Evolutionary conservation across 1,139 yeast species (phyloP).

Genomic region (Candida labiduridarum): DNA sequence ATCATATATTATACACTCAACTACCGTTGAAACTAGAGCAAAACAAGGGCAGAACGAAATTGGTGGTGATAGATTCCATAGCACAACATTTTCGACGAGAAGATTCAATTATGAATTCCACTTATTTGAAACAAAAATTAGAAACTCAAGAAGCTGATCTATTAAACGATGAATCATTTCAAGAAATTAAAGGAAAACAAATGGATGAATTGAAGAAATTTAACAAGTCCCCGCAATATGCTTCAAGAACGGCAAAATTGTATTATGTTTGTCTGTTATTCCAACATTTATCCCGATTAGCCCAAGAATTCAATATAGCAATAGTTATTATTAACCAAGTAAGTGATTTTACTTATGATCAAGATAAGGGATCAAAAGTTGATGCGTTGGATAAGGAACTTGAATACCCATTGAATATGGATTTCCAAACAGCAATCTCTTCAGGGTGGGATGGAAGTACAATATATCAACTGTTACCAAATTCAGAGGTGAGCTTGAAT

Average conservation of each 20-base stretch:
- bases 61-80: conserved; percentile 78
- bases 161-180: conserved; percentile 19
- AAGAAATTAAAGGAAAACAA: conserved; percentile 27
- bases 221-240: conserved; percentile 29
- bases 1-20: conserved; percentile 72
- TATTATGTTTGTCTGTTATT: conserved; percentile 49
- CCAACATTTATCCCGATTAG: conserved; percentile 52
- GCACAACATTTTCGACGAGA: conserved; percentile 83
- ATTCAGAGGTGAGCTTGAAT: conserved; percentile 9
- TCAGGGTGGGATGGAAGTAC: conserved; percentile 66
- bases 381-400: conserved; percentile 17
- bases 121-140: conserved; percentile 27
- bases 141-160: conserved; percentile 25
- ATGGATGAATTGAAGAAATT: conserved; percentile 31
- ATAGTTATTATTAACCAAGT: conserved; percentile 82
- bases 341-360: conserved; percentile 47
- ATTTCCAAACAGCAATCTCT: conserved; percentile 72
- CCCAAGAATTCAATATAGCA: conserved; percentile 54
- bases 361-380: conserved; percentile 18
- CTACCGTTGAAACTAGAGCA: conserved; percentile 58
- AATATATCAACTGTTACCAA: conserved; percentile 12
- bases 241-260: conserved; percentile 36
- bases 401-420: conserved; percentile 48
- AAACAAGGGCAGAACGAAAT: conserved; percentile 41
- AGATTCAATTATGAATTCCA: conserved; percentile 38